phyloP scores from a whole-genome alignment of 1,139 yeast species.

The Eremothecium cymbalariae region DNA sequence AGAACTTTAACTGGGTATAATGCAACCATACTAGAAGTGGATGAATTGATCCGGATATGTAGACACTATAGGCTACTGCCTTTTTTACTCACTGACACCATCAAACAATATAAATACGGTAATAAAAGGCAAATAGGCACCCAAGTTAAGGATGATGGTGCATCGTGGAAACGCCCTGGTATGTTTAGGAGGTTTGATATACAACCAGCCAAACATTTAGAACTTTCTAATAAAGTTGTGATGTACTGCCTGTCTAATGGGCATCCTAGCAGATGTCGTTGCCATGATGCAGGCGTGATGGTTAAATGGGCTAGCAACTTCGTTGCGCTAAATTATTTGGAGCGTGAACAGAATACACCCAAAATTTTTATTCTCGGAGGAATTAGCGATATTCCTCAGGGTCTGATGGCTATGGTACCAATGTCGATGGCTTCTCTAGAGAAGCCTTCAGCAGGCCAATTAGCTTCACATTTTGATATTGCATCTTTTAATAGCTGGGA shows the following conservation, averaged over 20 bases:
- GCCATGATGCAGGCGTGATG: slow-evolving; percentile 13
- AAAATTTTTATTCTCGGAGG: slow-evolving; percentile 15
- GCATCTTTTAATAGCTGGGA: slow-evolving; percentile 53
- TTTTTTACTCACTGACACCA: slow-evolving; percentile 24
- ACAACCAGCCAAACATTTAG: slow-evolving; percentile 28
- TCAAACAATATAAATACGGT: slow-evolving; percentile 17
- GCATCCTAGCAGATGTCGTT: slow-evolving; percentile 10
- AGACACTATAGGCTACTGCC: slow-evolving; percentile 21
- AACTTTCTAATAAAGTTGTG: slow-evolving; percentile 22
- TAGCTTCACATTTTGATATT: slow-evolving; percentile 31
- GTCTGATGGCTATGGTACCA: slow-evolving; percentile 25
- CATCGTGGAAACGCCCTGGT: slow-evolving; percentile 18
- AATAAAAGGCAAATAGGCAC: slow-evolving; percentile 9
- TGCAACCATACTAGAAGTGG: slow-evolving; percentile 9
- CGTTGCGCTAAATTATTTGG: slow-evolving; percentile 18
- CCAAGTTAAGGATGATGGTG: slow-evolving; percentile 4
- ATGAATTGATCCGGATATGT: slow-evolving; percentile 15
- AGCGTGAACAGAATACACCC: slow-evolving; percentile 14
- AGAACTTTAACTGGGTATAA: not conserved
- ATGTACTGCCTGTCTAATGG: slow-evolving; percentile 24
- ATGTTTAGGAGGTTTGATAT: slow-evolving; percentile 31
- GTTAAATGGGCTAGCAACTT: slow-evolving; percentile 16
- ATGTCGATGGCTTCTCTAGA: slow-evolving; percentile 14
- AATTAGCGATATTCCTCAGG: slow-evolving; percentile 14
- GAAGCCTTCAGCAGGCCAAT: slow-evolving; percentile 19